Evolutionary conservation across 2,329 filamentous ascomycete genomes (phyloP), one percentile per base, ranked within the genome.

Genomic region (Claviceps arundinis): DNA sequence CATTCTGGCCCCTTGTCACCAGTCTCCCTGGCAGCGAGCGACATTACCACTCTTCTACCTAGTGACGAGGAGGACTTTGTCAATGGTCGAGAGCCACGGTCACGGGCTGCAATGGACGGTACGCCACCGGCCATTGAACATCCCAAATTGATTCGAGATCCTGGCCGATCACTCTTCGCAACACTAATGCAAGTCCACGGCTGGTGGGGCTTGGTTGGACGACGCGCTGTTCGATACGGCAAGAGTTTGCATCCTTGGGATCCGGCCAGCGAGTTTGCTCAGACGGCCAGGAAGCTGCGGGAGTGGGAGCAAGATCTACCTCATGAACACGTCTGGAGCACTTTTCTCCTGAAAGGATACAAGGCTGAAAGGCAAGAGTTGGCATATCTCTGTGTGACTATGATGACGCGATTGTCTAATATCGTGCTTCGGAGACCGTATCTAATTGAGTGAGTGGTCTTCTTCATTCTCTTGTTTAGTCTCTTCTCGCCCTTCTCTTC

Each of bases 391-490:
- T 73, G 73, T 43, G 70, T 78, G 5, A 78, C 76, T 4, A 78
- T 78, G 66, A 72, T 76, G 51, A 70, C 74, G 2, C 70, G 76
- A 3, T 69, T 80, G 5, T 79, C 76, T 60, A 77, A 80, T 53
- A 78, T 80, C 51, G 71, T 80, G 14, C 63, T 78, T 22, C 71
- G 77, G 17, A 74, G 75, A 51, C 70, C 74, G n/a, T 78, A 78
- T 57, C 59, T 79, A 44, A 64, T 69, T 47, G 71, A 77, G 75
- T 78, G 16, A 11, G 53, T 55, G 14, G 63, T 48, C 56, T 19
- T 16, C n/a, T 24, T 8, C 17, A 17, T 45, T 42, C 9, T 8
- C 13, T 43, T 7, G 50, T n/a, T 37, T n/a, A 16, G 3, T 34
- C 19, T 19, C n/a, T 17, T 9, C 8, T 17, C 19, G n/a, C 5